Evolutionary conservation across 345 rosid genomes (phyloP).

Genomic region (Limnanthes douglasii): DNA sequence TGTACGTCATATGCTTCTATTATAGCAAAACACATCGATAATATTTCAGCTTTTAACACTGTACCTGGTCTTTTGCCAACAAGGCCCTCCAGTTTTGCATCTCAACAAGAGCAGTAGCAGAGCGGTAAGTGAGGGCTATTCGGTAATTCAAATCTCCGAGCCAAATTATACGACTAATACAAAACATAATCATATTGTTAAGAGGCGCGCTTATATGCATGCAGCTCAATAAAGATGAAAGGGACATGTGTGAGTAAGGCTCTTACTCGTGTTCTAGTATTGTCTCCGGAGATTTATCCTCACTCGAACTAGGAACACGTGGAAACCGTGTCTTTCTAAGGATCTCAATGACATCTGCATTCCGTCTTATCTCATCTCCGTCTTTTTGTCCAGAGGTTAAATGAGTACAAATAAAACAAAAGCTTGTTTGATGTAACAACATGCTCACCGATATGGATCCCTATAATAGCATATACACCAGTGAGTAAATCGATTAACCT

Average conservation of each 20-base stretch:
- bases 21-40: constrained; percentile 10
- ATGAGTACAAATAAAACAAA: constrained; percentile 88
- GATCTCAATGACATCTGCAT: constrained; percentile 94
- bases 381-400: constrained; percentile 96
- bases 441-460: constrained; percentile 95
- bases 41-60: not conserved
- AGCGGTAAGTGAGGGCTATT: constrained; percentile 83
- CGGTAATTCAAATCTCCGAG: constrained; percentile 97
- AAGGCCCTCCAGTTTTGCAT: constrained; percentile 99
- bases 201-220: not conserved
- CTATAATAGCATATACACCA: constrained; percentile 23
- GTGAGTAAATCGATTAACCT: not conserved
- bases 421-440: constrained; percentile 85
- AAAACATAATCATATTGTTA: not conserved
- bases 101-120: constrained; percentile 95
- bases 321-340: constrained; percentile 93
- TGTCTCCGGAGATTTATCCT: constrained; percentile 82
- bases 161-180: constrained; percentile 88
- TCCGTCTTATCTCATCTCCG: constrained; percentile 87
- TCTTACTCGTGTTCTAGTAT: constrained; percentile 95
- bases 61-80: constrained; percentile 85
- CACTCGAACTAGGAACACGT: constrained; percentile 31
- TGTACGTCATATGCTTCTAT: too few relatives aligned
- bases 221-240: not conserved
- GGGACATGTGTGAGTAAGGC: constrained; percentile 3